Base-by-base conservation (phyloP, 257 asterid genomes). In the Rauvolfia tetraphylla region DNA sequence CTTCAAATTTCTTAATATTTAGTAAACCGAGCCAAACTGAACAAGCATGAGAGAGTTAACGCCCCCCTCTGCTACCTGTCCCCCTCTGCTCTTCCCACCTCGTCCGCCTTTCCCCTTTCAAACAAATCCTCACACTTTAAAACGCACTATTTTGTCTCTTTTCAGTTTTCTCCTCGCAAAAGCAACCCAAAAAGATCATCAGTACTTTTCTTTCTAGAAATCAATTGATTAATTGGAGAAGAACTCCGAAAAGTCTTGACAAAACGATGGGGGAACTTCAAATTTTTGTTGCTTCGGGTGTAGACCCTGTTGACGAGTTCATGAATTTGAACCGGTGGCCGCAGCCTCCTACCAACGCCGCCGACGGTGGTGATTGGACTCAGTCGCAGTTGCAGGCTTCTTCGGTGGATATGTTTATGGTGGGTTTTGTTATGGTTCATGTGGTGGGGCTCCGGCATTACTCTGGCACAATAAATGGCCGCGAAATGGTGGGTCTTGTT, bases 401-500 rank as follows among this genome's bases (percentile, higher is more conserved):
- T 9, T 54, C 71, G 0, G 12, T 25, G 20, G 92, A 87, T 33
- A 68, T 84, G 39, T 83, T 67, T 54, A 66, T 87, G 87, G 88
- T 91, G 69, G 98, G 98, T 23, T 93, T 91, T 73, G 75, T 93
- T 72, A 85, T 88, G 65, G 93, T 83, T 4, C 84, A 89, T 66
- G 86, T 89, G 38, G 97, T 89, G 75, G 96, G 96, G 53, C 81
- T 90, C 0, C 92, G 88, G 49, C 71, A 88, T 59, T 90, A 93
- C 82, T 65, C 70, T 17, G 96, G 95, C 0, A 84, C 82, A 0
- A 85, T 91, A 72, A 85, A 80, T 70, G 96, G 94, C 75, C 85
- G 94, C 0, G 97, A 93, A 72, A 58, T 88, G 68, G 95, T 93
- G 70, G 91, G 91, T n/a, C 80, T 93, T 70, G 87, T 88, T 51